Evolutionary conservation across 805 yeast species (phyloP).

Genomic region (Jamesozyma rosinii): DNA sequence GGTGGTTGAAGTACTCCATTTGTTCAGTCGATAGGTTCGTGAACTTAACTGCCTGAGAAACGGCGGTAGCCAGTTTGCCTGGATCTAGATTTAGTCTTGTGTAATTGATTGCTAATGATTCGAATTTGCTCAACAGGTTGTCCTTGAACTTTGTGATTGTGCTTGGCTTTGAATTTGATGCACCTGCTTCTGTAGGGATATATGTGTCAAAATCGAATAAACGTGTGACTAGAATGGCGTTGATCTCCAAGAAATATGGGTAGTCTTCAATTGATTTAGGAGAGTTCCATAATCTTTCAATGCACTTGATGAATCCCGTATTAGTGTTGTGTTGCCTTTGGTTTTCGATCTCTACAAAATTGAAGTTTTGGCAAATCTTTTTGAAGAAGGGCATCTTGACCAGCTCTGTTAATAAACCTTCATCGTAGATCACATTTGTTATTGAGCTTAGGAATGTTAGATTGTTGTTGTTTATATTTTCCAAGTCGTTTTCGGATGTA

Average conservation of each 20-base stretch:
- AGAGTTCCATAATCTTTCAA: slow-evolving; percentile 25
- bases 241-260: slow-evolving; percentile 24
- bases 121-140: slow-evolving; percentile 24
- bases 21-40: slow-evolving; percentile 19
- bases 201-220: slow-evolving; percentile 29
- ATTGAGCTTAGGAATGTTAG: slow-evolving; percentile 23
- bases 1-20: slow-evolving; percentile 19
- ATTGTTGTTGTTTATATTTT: neutral
- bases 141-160: slow-evolving; percentile 26
- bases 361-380: slow-evolving; percentile 17
- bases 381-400: slow-evolving; percentile 28
- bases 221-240: slow-evolving; percentile 30
- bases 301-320: slow-evolving; percentile 28
- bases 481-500: neutral
- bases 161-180: neutral
- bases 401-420: slow-evolving; percentile 17
- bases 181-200: slow-evolving; percentile 1
- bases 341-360: slow-evolving; percentile 3
- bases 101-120: slow-evolving; percentile 17
- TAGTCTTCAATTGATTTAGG: slow-evolving; percentile 22
- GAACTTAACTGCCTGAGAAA: slow-evolving; percentile 25
- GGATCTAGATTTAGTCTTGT: slow-evolving; percentile 24
- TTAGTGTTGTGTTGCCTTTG: slow-evolving; percentile 6
- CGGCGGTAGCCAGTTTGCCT: slow-evolving; percentile 15
- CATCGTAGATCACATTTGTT: slow-evolving; percentile 17